phyloP scores from a whole-genome alignment of 2,329 filamentous ascomycete species.

The Aspergillus sergii region DNA sequence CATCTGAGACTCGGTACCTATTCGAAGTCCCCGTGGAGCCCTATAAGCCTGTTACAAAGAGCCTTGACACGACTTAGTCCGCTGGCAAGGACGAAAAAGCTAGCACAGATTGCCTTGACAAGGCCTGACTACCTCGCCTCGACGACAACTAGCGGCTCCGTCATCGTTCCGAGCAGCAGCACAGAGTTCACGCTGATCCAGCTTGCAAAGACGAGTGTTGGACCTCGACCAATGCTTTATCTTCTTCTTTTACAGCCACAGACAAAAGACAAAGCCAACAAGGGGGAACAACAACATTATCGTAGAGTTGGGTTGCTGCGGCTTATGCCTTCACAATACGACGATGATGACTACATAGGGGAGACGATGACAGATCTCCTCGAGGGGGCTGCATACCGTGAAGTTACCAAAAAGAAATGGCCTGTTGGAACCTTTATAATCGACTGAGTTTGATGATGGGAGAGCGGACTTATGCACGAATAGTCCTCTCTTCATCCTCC shows the following conservation, averaged over 20 bases:
- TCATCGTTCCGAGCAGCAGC: not conserved
- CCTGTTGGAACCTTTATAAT: not conserved
- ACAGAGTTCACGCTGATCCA: not conserved
- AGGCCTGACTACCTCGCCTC: not conserved
- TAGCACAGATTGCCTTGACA: not conserved
- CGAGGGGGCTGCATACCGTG: not conserved
- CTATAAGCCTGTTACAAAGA: not conserved
- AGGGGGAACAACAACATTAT: not conserved
- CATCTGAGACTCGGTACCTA: not conserved
- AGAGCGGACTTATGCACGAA: no score
- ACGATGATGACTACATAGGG: not conserved
- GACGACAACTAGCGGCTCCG: not conserved
- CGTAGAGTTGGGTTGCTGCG: not conserved
- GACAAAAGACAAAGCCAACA: not conserved
- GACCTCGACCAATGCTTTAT: not conserved
- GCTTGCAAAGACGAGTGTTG: not conserved
- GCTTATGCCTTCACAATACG: not conserved
- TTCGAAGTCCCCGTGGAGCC: not conserved
- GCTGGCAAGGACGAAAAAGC: not conserved
- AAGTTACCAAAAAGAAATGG: not conserved
- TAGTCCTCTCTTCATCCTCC: no score
- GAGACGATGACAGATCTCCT: not conserved
- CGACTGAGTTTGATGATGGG: not conserved
- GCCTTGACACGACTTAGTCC: not conserved
- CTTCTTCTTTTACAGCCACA: not conserved